A percentile compares a stretch with the other conserved stretches of the same genome.
Evolutionary conservation across 1,284 basidiomycete genomes (phyloP).

Genomic region (Sporisorium iseilematis-ciliati): DNA sequence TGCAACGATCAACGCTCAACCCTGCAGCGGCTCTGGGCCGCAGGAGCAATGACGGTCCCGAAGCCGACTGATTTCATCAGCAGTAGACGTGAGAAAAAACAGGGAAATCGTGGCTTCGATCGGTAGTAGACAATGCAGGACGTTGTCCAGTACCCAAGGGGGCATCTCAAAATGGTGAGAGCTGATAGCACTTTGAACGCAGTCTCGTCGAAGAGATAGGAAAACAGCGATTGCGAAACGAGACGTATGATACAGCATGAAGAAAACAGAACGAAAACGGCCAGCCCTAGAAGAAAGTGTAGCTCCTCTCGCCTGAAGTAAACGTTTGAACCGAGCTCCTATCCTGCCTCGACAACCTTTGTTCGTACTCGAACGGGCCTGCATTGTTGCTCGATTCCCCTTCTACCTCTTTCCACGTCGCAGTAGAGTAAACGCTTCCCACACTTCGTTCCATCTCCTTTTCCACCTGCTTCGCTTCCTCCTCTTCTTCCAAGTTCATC

Average conservation of each 20-base stretch:
- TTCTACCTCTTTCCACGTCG: conserved; percentile 11
- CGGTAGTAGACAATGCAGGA: no score
- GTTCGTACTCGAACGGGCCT: conserved; percentile 18
- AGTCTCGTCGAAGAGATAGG: no score
- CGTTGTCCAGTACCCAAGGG: no score
- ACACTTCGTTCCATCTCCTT: conserved; percentile 15
- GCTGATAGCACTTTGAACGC: conserved; percentile 15
- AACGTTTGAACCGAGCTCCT: conserved; percentile 20
- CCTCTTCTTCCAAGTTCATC: no score
- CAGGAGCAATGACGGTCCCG: no score
- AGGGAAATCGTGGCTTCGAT: no score
- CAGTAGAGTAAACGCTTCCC: conserved; percentile 18
- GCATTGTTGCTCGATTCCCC: background rate
- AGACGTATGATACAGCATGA: conserved; percentile 11
- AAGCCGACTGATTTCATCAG: no score
- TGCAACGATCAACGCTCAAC: no score
- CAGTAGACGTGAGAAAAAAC: no score
- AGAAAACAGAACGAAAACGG: background rate
- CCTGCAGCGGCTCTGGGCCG: no score
- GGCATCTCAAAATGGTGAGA: no score
- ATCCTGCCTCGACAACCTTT: background rate
- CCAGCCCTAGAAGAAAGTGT: conserved; percentile 32
- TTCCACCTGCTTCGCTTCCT: background rate
- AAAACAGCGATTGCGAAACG: conserved; percentile 1
- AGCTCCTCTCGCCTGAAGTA: conserved; percentile 18